Evolutionary conservation across 129 eudicot genomes (phyloP), one percentile per base, ranked within the genome.

Genomic region (Cynara cardunculus): DNA sequence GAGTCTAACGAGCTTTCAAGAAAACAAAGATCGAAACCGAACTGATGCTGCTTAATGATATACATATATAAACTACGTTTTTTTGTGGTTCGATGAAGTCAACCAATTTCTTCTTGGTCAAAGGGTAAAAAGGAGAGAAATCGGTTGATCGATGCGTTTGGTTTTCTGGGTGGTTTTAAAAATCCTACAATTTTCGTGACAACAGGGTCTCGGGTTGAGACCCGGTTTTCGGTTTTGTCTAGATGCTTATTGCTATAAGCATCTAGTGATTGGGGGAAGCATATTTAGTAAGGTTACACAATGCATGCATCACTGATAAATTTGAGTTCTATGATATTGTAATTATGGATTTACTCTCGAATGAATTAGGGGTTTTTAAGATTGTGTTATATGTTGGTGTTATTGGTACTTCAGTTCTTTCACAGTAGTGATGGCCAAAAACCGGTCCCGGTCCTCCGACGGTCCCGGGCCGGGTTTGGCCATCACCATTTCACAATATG

Each of bases 1-100:
- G 99, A 92, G 31, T 97, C 93, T 71, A 90, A 88, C 75, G 94
- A 95, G 80, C 68, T 86, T 71, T 80, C 87, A 88, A 78, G 88
- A 85, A 84, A 81, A 80, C 85, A 87, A 61, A 27, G 65, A 72
- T 74, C 80, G 85, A 74, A 82, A 78, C 71, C 62, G 84, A 76
- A 82, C 76, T 30, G 74, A 85, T 75, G 85, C 84, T 4, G 88
- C 87, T 66, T 85, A 80, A 75, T 27, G 87, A 41, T 71, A 56
- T 34, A 69, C 66, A 75, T 56, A 68, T 77, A 37, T 37, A 34
- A 34, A 9, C 0, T 11, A 31, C 41, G 34, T 10, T 27, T 81
- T 81, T 44, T 80, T 71, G 24, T 79, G 74, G 82, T 67, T 74
- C 68, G 84, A 80, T 49, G 87, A 85, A 81, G 37, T 75, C 35